Conservation (phyloP, 2,329 filamentous ascomycete species). For the Didymella pinodella region DNA sequence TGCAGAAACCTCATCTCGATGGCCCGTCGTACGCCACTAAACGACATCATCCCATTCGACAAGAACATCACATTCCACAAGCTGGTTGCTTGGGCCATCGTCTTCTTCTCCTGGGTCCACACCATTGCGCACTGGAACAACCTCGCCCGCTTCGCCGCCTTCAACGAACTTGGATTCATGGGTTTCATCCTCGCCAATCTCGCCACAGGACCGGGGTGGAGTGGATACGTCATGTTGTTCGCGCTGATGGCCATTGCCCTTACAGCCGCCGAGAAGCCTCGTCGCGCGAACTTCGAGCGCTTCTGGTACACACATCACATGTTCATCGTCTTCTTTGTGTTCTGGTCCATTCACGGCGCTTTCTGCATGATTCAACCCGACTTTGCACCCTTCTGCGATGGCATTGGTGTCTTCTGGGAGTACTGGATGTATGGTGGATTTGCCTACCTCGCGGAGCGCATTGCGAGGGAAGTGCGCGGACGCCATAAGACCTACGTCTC, state of each 20-base stretch:
- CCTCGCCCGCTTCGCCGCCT: slow-evolving; percentile 76
- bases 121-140: slow-evolving; percentile 90
- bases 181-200: slow-evolving; percentile 82
- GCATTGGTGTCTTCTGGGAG: slow-evolving; percentile 85
- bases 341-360: slow-evolving; percentile 88
- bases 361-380: slow-evolving; percentile 93
- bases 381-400: slow-evolving; percentile 77
- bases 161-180: slow-evolving; percentile 78
- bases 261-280: slow-evolving; percentile 79
- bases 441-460: slow-evolving; percentile 79
- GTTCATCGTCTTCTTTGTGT: slow-evolving; percentile 87
- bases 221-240: slow-evolving; percentile 83
- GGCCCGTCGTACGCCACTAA: slow-evolving; percentile 79
- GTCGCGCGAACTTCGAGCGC: slow-evolving; percentile 83
- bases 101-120: slow-evolving; percentile 88
- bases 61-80: slow-evolving; percentile 92
- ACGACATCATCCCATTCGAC: slow-evolving; percentile 87
- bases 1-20: slow-evolving; percentile 86
- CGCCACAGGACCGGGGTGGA: slow-evolving; percentile 82
- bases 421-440: slow-evolving; percentile 89
- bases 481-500: slow-evolving; percentile 85
- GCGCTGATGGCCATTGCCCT: slow-evolving; percentile 79
- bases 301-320: slow-evolving; percentile 94
- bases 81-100: slow-evolving; percentile 83
- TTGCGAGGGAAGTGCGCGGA: slow-evolving; percentile 79